These are phyloP conservation scores for Trypanosoma platydactyli DNA, from an alignment of 208 protist genomes.

Conservation along the genomic window DNA sequence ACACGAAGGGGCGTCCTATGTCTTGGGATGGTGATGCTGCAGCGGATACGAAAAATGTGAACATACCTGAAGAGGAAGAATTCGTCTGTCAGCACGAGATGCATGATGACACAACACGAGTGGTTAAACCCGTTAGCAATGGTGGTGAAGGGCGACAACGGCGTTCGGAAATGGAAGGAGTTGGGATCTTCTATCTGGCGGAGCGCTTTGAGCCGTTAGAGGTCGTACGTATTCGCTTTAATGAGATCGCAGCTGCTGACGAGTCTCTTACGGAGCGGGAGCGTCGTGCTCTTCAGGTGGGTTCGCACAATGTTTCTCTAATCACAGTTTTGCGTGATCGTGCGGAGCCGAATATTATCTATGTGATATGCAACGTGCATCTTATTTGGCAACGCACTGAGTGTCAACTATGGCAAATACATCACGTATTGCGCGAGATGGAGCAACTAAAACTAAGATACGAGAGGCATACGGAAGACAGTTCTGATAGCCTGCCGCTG, in stretches of 20 bases:
- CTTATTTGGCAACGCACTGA: conserved; percentile 78
- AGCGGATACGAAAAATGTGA: background rate
- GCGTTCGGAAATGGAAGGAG: conserved; percentile 78
- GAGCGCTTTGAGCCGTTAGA: conserved; percentile 67
- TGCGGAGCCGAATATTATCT: conserved; percentile 34
- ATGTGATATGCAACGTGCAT: conserved; percentile 73
- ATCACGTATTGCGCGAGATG: conserved; percentile 53
- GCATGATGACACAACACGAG: background rate
- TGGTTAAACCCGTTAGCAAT: background rate
- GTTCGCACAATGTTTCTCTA: conserved; percentile 84
- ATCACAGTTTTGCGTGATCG: conserved; percentile 72
- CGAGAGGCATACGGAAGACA: background rate
- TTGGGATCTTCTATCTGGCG: conserved; percentile 70
- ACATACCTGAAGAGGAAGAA: background rate
- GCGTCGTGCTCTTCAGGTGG: conserved; percentile 60
- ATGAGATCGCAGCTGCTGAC: conserved; percentile 63
- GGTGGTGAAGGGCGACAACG: conserved; percentile 8
- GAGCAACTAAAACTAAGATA: conserved; percentile 71
- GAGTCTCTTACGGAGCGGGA: conserved; percentile 51
- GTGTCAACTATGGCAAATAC: conserved; percentile 83
- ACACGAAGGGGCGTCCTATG: conserved; percentile 44
- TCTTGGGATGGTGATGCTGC: conserved; percentile 13
- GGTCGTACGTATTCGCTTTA: conserved; percentile 64
- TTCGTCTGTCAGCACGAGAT: background rate
- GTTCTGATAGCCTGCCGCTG: background rate